Conservation (phyloP, 2,329 filamentous ascomycete genomes). For the Gremmenia infestans region DNA sequence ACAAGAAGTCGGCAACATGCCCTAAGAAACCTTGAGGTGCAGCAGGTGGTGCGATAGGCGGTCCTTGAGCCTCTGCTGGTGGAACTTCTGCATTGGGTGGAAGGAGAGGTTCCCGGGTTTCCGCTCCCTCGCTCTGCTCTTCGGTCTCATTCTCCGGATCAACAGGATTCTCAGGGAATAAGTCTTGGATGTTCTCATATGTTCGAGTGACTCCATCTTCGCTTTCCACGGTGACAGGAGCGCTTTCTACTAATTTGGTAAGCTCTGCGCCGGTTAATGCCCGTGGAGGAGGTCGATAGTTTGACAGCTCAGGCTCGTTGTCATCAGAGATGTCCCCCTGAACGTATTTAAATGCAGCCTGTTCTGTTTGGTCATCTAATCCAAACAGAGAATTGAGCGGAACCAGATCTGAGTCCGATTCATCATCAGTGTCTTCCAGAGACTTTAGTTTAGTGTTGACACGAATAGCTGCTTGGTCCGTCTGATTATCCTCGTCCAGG, state of each 20-base stretch:
- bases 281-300: neutral
- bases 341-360: neutral
- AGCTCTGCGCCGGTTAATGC: neutral
- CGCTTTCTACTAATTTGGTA: neutral
- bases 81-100: neutral
- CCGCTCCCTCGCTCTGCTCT: conserved; percentile 2
- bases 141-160: conserved; percentile 16
- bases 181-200: conserved; percentile 17
- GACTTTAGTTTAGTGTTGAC: neutral
- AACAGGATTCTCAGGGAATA: conserved; percentile 21
- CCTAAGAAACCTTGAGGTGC: conserved; percentile 37
- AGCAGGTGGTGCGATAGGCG: conserved; percentile 6
- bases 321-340: neutral
- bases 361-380: neutral
- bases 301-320: neutral
- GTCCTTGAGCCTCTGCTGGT: neutral
- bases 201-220: conserved; percentile 18
- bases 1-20: conserved; percentile 55
- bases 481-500: conserved; percentile 17
- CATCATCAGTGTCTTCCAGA: neutral
- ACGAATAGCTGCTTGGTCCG: neutral
- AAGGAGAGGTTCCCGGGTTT: conserved; percentile 9
- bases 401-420: neutral
- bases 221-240: conserved; percentile 13
- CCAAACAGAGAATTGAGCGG: neutral